Conservation (phyloP, 345 rosid species). For the Aethionema arabicum region DNA sequence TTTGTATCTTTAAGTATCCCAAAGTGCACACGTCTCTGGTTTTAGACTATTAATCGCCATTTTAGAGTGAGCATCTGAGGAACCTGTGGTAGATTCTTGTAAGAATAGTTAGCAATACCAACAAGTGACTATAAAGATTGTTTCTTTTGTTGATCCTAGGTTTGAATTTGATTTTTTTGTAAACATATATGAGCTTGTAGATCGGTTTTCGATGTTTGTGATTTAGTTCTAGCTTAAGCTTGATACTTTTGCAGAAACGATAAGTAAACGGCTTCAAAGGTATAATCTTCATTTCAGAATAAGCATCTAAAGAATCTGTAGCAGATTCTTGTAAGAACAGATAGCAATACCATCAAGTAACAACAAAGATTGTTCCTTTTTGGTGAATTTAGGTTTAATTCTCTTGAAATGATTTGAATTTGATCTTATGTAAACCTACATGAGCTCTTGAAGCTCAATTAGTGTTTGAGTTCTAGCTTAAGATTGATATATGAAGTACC, state of each 20-base stretch:
- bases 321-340: constrained; percentile 1
- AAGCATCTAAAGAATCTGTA: constrained; percentile 5
- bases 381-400: constrained; percentile 10
- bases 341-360: background rate
- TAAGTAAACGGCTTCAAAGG: too few species aligned
- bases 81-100: constrained; percentile 9
- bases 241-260: too few species aligned
- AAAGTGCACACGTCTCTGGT: constrained; percentile 25
- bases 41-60: constrained; percentile 26
- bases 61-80: background rate
- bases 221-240: too few species aligned
- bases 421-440: background rate
- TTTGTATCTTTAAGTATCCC: constrained; percentile 3
- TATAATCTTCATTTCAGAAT: constrained; percentile 17
- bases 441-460: background rate
- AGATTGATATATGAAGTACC: background rate
- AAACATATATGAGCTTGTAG: background rate
- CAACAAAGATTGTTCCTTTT: constrained; percentile 3
- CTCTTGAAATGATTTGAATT: background rate
- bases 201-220: too few species aligned
- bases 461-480: constrained; percentile 16
- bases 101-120: background rate
- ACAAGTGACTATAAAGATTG: constrained; percentile 8
- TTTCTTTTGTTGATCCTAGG: background rate
- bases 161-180: background rate